These are phyloP conservation scores for Neurospora sublineolata DNA, from an alignment of 495 filamentous ascomycete species.

Conservation along the genomic window DNA sequence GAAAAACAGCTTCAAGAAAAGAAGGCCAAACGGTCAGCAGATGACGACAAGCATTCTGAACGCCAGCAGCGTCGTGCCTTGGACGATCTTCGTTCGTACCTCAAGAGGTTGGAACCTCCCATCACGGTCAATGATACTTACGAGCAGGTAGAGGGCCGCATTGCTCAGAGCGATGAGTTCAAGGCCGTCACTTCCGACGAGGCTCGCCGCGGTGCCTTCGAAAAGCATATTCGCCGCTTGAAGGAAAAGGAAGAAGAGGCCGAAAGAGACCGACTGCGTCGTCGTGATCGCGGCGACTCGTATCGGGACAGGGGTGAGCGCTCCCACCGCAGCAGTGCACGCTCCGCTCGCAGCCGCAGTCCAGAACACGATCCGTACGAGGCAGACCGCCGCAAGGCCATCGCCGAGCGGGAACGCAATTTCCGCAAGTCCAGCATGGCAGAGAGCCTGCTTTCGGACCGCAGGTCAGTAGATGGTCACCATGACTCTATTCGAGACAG, in stretches of 20 bases:
- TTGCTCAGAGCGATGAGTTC: conserved; percentile 76
- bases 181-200: conserved; percentile 71
- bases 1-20: conserved; percentile 57
- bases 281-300: conserved; percentile 49
- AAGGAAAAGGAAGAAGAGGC: conserved; percentile 82
- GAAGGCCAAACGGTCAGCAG: conserved; percentile 46
- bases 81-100: conserved; percentile 73
- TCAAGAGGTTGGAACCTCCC: conserved; percentile 88
- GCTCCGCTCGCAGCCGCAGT: conserved; percentile 44
- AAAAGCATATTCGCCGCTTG: conserved; percentile 81
- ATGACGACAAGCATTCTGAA: conserved; percentile 80
- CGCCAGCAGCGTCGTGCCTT: conserved; percentile 75
- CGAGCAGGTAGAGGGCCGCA: conserved; percentile 66
- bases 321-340: conserved; percentile 47
- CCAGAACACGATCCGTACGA: conserved; percentile 83
- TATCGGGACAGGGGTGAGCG: conserved; percentile 46
- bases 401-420: conserved; percentile 75
- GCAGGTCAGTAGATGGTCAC: conserved; percentile 28
- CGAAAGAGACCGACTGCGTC: conserved; percentile 60
- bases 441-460: conserved; percentile 45
- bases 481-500: conserved; percentile 38
- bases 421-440: conserved; percentile 68
- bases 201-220: conserved; percentile 70
- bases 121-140: conserved; percentile 67
- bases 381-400: conserved; percentile 74